Conservation (phyloP, 306 rosid species). For the Hylodesmum podocarpum region DNA sequence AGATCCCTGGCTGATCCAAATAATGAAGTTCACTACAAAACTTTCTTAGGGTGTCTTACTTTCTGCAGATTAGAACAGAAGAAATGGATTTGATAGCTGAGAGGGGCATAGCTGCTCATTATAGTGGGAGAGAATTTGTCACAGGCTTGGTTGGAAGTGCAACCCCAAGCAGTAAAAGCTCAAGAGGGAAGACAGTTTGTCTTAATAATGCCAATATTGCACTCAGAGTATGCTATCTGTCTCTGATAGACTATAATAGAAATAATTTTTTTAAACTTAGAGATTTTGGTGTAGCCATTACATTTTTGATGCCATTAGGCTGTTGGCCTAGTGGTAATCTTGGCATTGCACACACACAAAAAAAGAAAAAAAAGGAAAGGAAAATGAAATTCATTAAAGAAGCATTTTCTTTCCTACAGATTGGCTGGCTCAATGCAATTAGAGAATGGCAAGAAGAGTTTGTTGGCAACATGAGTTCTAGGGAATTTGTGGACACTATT, state of each 20-base stretch:
- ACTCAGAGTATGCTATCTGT: constrained; percentile 71
- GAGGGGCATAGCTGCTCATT: constrained; percentile 99
- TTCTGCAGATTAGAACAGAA: constrained; percentile 89
- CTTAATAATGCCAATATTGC: constrained; percentile 97
- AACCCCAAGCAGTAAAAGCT: constrained; percentile 62
- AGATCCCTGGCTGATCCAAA: constrained; percentile 8
- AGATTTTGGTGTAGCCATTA: constrained; percentile 18
- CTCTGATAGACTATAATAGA: constrained; percentile 24
- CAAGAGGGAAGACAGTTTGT: constrained; percentile 82
- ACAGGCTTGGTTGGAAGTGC: constrained; percentile 72
- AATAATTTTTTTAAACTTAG: constrained; percentile 29
- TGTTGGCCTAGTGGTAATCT: neutral
- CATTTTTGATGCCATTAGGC: constrained; percentile 14
- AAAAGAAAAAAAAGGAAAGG: neutral
- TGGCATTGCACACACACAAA: neutral
- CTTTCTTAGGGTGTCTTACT: constrained; percentile 20
- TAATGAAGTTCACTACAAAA: constrained; percentile 11
- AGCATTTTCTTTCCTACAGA: constrained; percentile 57
- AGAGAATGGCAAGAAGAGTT: constrained; percentile 99
- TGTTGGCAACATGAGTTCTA: constrained; percentile 99
- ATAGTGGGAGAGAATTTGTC: constrained; percentile 76
- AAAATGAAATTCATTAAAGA: constrained; percentile 43
- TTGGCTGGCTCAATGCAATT: constrained; percentile 99
- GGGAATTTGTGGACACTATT: constrained; percentile 96
- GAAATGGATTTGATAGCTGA: constrained; percentile 97